Conservation (phyloP, 495 filamentous ascomycete genomes). For the Penicillium ochrochloron region DNA sequence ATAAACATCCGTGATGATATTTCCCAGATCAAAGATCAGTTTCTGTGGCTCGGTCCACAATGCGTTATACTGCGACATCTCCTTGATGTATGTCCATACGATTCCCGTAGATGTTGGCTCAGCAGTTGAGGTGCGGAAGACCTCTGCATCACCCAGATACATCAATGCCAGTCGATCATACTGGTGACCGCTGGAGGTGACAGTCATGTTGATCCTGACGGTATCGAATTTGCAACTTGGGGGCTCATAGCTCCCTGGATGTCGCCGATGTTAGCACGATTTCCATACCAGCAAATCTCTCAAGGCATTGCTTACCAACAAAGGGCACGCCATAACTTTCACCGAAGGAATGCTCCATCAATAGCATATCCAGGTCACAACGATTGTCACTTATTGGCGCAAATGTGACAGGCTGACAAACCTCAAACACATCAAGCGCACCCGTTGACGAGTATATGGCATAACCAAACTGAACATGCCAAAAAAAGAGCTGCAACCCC, state of each 20-base stretch:
- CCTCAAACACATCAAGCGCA: constrained; percentile 65
- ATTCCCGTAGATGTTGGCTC: constrained; percentile 78
- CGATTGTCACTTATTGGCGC: constrained; percentile 42
- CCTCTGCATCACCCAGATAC: constrained; percentile 80
- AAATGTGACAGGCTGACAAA: constrained; percentile 65
- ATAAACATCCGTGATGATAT: constrained; percentile 73
- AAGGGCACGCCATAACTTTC: constrained; percentile 80
- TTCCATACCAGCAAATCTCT: neutral
- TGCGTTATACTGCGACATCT: constrained; percentile 74
- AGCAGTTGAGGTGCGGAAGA: constrained; percentile 86
- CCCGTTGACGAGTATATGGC: constrained; percentile 20
- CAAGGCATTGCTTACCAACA: constrained; percentile 58
- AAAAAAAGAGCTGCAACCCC: neutral
- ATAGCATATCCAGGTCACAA: constrained; percentile 53
- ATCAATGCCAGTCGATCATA: constrained; percentile 81
- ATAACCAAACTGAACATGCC: neutral
- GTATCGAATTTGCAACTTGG: constrained; percentile 76
- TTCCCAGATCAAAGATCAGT: constrained; percentile 83
- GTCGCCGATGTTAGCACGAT: neutral
- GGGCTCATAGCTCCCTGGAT: constrained; percentile 67
- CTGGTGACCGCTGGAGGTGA: constrained; percentile 73
- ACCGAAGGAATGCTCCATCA: constrained; percentile 78
- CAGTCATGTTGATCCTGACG: constrained; percentile 81
- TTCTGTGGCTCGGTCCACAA: constrained; percentile 72
- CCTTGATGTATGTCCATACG: constrained; percentile 77